These are phyloP conservation scores for Epichloe gansuensis DNA, from an alignment of 2,329 filamentous ascomycete species.

Conservation along the genomic window DNA sequence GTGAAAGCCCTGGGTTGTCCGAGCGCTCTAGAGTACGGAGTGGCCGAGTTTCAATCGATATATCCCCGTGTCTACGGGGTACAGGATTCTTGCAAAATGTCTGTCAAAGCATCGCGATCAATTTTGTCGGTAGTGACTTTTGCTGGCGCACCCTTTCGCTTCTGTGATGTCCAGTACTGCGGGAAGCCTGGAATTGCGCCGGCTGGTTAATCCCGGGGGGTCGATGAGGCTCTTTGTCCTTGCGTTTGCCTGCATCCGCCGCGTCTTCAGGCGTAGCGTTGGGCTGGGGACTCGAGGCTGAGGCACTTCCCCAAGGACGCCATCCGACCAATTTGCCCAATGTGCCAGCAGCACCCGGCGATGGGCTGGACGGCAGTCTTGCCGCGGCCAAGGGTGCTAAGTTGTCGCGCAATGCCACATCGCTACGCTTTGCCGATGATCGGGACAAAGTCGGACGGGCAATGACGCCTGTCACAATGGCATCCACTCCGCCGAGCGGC, in stretches of 20 bases:
- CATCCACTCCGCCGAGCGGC: slow-evolving; percentile 40
- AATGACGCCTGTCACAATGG: slow-evolving; percentile 44
- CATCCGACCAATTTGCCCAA: slow-evolving; percentile 35
- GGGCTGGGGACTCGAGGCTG: slow-evolving; percentile 5
- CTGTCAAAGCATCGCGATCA: slow-evolving; percentile 47
- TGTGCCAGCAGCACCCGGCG: slow-evolving; percentile 13
- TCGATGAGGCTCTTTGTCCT: slow-evolving; percentile 31
- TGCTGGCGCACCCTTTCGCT: slow-evolving; percentile 38
- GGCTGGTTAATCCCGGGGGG: slow-evolving; percentile 65
- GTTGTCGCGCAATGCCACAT: slow-evolving; percentile 45
- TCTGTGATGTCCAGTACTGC: slow-evolving; percentile 37
- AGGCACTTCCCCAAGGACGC: slow-evolving; percentile 31
- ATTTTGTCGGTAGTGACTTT: slow-evolving; percentile 45
- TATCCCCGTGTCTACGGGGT: too few relatives aligned
- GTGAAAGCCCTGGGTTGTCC: too few relatives aligned
- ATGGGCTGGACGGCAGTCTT: slow-evolving; percentile 15
- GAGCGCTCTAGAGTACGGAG: too few relatives aligned
- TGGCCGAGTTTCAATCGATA: too few relatives aligned
- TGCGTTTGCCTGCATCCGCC: slow-evolving; percentile 5
- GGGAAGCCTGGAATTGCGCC: slow-evolving; percentile 59
- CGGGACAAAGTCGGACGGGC: slow-evolving; percentile 45
- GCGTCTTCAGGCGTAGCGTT: slow-evolving; percentile 6
- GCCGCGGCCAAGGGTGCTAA: slow-evolving; percentile 22
- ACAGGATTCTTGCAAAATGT: slow-evolving; percentile 32
- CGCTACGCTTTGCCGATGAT: slow-evolving; percentile 34